Conservation (phyloP, 257 asterid genomes). For the Solanum arcanum region DNA sequence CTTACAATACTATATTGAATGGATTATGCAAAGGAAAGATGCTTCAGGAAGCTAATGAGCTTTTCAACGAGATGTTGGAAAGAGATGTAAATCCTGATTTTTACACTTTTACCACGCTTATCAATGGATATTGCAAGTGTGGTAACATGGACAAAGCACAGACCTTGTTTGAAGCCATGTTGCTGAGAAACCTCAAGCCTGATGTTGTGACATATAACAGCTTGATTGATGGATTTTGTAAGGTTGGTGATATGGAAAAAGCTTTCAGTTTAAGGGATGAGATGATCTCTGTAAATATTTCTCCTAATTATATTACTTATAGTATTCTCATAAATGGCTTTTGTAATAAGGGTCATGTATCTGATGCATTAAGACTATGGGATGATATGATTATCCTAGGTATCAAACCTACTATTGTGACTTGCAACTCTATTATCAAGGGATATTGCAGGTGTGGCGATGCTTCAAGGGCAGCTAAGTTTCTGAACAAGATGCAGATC, state of each 20-base stretch:
- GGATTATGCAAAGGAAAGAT: slow-evolving; percentile 57
- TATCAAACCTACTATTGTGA: slow-evolving; percentile 40
- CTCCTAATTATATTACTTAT: slow-evolving; percentile 47
- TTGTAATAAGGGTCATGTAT: slow-evolving; percentile 34
- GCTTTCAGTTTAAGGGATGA: slow-evolving; percentile 38
- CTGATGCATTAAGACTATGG: slow-evolving; percentile 51
- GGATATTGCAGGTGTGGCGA: slow-evolving; percentile 60
- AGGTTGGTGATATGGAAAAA: slow-evolving; percentile 43
- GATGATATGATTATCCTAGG: slow-evolving; percentile 55
- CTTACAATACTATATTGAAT: slow-evolving; percentile 52
- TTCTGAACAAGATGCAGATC: slow-evolving; percentile 39
- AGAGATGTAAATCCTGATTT: slow-evolving; percentile 59
- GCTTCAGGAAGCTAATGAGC: slow-evolving; percentile 43
- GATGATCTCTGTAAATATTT: slow-evolving; percentile 39
- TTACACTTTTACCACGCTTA: slow-evolving; percentile 56
- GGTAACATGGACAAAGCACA: slow-evolving; percentile 43
- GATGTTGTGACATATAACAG: slow-evolving; percentile 57
- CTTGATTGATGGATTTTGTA: slow-evolving; percentile 61
- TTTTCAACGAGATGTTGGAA: slow-evolving; percentile 67
- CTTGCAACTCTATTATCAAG: slow-evolving; percentile 57
- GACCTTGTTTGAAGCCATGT: slow-evolving; percentile 38
- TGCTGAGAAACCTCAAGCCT: slow-evolving; percentile 39
- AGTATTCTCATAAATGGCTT: slow-evolving; percentile 58
- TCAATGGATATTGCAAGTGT: slow-evolving; percentile 53
- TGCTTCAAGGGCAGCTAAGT: slow-evolving; percentile 30